phyloP scores from a whole-genome alignment of 768 basidiomycete species.

The Cubamyces lactineus region DNA sequence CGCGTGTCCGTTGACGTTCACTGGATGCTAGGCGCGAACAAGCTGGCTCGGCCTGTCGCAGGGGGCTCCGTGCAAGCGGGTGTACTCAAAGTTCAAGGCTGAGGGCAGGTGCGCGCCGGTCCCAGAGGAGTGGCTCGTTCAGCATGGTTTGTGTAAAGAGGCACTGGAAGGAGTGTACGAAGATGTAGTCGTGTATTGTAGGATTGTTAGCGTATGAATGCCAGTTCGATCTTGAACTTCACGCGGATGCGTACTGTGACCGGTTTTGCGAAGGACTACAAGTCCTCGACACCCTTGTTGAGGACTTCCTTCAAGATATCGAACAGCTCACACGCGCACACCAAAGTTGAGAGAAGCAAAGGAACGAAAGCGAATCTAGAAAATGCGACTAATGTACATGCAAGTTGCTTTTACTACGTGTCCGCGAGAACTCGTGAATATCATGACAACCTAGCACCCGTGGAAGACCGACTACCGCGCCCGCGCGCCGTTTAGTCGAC shows the following conservation, averaged over 20 bases:
- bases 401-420: constrained; percentile 21
- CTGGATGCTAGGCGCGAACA: constrained; percentile 43
- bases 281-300: no score
- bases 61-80: constrained; percentile 51
- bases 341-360: constrained; percentile 13
- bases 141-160: background rate
- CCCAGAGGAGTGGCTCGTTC: no score
- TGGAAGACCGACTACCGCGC: background rate
- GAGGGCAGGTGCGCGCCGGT: background rate
- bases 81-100: constrained; percentile 38
- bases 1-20: constrained; percentile 3
- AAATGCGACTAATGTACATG: constrained; percentile 25
- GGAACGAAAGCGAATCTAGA: constrained; percentile 11
- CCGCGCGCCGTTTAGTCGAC: constrained; percentile 60
- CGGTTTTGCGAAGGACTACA: no score
- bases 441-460: constrained; percentile 16
- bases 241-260: no score
- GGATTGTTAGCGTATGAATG: no score
- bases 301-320: background rate
- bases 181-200: no score
- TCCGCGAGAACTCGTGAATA: constrained; percentile 19
- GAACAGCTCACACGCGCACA: background rate
- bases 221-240: no score
- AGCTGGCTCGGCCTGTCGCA: constrained; percentile 51
- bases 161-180: no score